A percentile compares a stretch with the other conserved stretches of the same genome.
phyloP scores from a whole-genome alignment of 192 early-diverging fungal genomes.

The Spizellomyces punctatus region DNA sequence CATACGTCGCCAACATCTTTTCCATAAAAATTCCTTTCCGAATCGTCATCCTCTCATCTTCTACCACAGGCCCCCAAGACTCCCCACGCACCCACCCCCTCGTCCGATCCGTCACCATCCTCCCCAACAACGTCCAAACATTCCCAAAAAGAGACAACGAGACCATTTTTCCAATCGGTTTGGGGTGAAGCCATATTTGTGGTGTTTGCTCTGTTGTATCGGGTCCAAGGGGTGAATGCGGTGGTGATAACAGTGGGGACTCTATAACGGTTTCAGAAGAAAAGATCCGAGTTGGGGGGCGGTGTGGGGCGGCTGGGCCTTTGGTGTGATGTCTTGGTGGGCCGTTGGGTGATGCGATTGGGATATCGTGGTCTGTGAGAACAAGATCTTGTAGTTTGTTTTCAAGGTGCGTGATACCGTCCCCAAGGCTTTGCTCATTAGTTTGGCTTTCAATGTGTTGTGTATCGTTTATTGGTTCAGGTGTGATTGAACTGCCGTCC shows the following conservation, averaged over 20 bases:
- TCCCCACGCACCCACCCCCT: conserved; percentile 3
- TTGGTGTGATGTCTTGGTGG: not conserved
- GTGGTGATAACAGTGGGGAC: not conserved
- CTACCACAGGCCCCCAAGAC: not conserved
- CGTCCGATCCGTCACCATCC: conserved; percentile 24
- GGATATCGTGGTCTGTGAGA: too few species aligned
- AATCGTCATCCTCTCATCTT: not conserved
- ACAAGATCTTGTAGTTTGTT: too few species aligned
- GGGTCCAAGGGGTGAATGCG: not conserved
- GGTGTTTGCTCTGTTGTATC: not conserved
- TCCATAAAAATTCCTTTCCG: conserved; percentile 15
- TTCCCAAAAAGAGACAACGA: conserved; percentile 28
- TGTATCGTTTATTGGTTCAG: too few species aligned
- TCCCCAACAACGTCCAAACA: conserved; percentile 15
- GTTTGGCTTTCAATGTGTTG: too few species aligned
- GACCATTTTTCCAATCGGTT: not conserved
- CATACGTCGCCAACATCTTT: conserved; percentile 2
- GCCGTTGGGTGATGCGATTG: too few species aligned
- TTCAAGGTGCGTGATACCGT: too few species aligned
- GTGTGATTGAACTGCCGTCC: too few species aligned
- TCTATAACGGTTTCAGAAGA: not conserved
- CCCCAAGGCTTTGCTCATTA: too few species aligned
- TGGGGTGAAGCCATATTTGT: not conserved
- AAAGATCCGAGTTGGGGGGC: not conserved
- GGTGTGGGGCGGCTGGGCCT: not conserved